A percentile compares a stretch with the other conserved stretches of the same genome.
These are phyloP conservation scores for Paramecium tetraurelia DNA, from an alignment of 73 alveolate species.

Conservation along the genomic window DNA sequence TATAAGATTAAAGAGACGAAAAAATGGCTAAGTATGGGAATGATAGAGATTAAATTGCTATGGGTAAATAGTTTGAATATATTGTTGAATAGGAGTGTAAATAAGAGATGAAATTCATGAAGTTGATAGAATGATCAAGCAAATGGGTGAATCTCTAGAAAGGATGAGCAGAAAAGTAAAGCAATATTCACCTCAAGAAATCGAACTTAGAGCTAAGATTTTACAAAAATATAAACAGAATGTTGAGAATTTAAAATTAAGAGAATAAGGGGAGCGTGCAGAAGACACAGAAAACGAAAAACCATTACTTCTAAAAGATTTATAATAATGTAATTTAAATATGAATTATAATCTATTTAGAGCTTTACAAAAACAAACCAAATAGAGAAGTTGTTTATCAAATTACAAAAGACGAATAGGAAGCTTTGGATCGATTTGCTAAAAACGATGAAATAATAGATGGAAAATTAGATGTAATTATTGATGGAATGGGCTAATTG, in stretches of 20 bases:
- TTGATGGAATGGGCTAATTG: not conserved
- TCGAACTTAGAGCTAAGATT: constrained; percentile 1
- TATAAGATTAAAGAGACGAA: constrained; percentile 3
- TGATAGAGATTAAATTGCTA: constrained; percentile 41
- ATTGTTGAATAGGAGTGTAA: not conserved
- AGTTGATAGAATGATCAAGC: not conserved
- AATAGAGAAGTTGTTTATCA: not conserved
- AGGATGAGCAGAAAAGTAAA: not conserved
- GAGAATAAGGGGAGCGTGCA: not conserved
- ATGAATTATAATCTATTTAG: not conserved
- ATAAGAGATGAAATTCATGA: constrained; percentile 32
- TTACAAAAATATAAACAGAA: not conserved
- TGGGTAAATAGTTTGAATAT: not conserved
- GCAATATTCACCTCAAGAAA: not conserved
- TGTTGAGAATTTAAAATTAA: not conserved
- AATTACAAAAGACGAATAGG: not conserved
- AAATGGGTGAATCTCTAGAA: not conserved
- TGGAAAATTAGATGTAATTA: not conserved
- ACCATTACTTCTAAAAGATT: not conserved
- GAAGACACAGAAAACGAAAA: not conserved
- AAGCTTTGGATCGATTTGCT: not conserved
- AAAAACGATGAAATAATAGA: not conserved
- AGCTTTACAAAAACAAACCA: not conserved
- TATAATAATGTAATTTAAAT: not conserved
- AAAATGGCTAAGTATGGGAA: constrained; percentile 21